Evolutionary conservation across 495 filamentous ascomycete species (phyloP), one percentile per base, ranked within the genome.

Genomic region (Hypoxylon fragiforme): DNA sequence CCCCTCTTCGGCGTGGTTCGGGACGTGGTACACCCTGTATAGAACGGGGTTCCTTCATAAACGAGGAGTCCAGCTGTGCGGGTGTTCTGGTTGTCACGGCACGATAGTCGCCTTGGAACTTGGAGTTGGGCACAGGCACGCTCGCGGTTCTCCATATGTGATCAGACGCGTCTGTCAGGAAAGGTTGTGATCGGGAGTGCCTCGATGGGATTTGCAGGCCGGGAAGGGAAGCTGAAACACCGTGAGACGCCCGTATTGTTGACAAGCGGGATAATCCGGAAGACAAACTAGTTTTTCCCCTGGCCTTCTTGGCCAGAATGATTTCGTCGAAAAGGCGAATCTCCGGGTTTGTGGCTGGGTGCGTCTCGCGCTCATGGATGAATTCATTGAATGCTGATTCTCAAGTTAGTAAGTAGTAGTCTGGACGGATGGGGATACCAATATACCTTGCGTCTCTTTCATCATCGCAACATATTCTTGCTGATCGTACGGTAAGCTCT

Each of bases 241-340:
- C 73, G 52, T 75, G 70, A 21, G 75, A 72, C 32, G 67, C 70
- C 24, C 77, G 64, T 47, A 77, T 65, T 28, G 77, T 79, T 32
- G 73, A 76, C 50, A 81, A 74, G 40, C 80, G 72, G 49, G 83
- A 81, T 58, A 79, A 54, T 34, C 79, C 74, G 21, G 76, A 71
- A 18, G 79, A 76, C 32, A 80, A 67, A 24, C 67, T 67, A 11
- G 77, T 67, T 44, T 76, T 77, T 32, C 94, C 92, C 32, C 94
- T 85, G 54, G 95, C 95, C 57, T 87, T 89, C 72, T 98, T 98
- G 11, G 90, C 90, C 4, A 96, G 79, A 56, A 98, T 94, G 59
- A 98, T 89, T 68, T 95, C 88, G 70, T 98, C 94, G 68, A 98
- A 98, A 16, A 98, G 78, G 44, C 90, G 84, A 66, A 97, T 89